Base-by-base conservation (phyloP, 495 filamentous ascomycete species). In the Penicillium pancosmium region DNA sequence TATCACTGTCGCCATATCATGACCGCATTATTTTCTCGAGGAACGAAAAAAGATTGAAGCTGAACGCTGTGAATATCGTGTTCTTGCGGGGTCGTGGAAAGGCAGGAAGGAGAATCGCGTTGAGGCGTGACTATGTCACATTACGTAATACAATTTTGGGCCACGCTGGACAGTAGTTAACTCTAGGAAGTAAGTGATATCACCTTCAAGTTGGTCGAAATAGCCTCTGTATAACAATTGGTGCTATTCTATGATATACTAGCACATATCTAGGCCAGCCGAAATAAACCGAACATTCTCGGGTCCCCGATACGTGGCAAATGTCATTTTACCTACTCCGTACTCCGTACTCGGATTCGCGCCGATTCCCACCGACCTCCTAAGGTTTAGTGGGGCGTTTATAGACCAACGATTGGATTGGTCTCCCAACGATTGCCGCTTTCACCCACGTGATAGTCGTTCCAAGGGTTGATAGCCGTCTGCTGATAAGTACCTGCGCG, bases 401-500 rank as follows among this genome's bases (percentile, higher is more conserved):
- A n/a, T 12, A 38, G 1, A 13, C 8, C 36, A 38, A 31, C 36
- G 15, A 38, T 38, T 12, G 12, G 41, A 16, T 44, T 44, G 41
- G 41, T 38, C 41, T 44, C 16, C 16, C 41, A 44, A 8, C 8
- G 16, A 9, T 44, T 9, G 16, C 41, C n/a, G 41, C 41, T 44
- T 7, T 15, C 16, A 13, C 27, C 6, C 54, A 56, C 44, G 54
- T 56, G 54, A 55, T 25, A 15, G 5, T 44, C 27, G 27, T 40
- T 15, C 36, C 36, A n/a, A 55, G 1, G 12, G 18, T 48, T 27
- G 43, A 46, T 48, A 48, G 46, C 46, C 27, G 19, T 57, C 13
- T 25, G 50, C 56, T 58, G 56, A 58, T 58, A 58, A 58, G 23
- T 53, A 3, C 7, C 31, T 11, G 38, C 9, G 9, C 16, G 36